Percentiles rank a stretch among this genome's conserved stretches.
phyloP scores from a whole-genome alignment of 108 stramenopile species.

The Cyclotella baltica region DNA sequence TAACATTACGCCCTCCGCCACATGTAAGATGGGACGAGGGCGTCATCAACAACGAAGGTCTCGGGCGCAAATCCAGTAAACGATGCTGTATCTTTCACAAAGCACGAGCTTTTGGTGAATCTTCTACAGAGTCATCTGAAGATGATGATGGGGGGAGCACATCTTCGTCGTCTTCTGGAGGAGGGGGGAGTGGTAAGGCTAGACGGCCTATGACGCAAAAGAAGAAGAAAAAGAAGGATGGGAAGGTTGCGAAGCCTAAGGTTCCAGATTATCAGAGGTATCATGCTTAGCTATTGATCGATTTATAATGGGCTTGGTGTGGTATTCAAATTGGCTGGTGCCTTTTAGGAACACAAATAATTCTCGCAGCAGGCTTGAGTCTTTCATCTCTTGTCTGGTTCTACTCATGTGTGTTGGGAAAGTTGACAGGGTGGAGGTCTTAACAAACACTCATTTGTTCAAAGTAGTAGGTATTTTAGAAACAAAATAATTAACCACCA shows the following conservation, averaged over 20 bases:
- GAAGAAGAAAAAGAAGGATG: slow-evolving; percentile 48
- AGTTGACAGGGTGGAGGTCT: no score
- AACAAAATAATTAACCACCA: no score
- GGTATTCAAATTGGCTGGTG: no score
- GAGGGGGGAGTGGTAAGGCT: slow-evolving; percentile 39
- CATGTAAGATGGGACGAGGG: slow-evolving; percentile 73
- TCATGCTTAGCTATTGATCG: slow-evolving; percentile 64
- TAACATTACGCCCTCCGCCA: slow-evolving; percentile 46
- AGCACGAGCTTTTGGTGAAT: slow-evolving; percentile 89
- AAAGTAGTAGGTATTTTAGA: no score
- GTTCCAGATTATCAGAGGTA: slow-evolving; percentile 85
- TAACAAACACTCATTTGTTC: no score
- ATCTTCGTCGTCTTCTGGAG: slow-evolving; percentile 48
- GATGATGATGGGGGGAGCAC: slow-evolving; percentile 42
- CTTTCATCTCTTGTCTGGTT: no score
- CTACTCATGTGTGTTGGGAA: no score
- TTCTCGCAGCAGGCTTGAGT: no score
- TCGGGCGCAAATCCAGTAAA: slow-evolving; percentile 92
- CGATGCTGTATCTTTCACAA: slow-evolving; percentile 98
- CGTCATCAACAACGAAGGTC: slow-evolving; percentile 93
- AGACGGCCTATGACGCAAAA: slow-evolving; percentile 54
- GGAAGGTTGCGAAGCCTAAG: slow-evolving; percentile 59
- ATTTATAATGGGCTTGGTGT: no score
- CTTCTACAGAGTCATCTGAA: slow-evolving; percentile 83
- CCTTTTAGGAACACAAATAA: no score